Base-by-base conservation (phyloP, 768 basidiomycete species). In the Trametes gibbosa region DNA sequence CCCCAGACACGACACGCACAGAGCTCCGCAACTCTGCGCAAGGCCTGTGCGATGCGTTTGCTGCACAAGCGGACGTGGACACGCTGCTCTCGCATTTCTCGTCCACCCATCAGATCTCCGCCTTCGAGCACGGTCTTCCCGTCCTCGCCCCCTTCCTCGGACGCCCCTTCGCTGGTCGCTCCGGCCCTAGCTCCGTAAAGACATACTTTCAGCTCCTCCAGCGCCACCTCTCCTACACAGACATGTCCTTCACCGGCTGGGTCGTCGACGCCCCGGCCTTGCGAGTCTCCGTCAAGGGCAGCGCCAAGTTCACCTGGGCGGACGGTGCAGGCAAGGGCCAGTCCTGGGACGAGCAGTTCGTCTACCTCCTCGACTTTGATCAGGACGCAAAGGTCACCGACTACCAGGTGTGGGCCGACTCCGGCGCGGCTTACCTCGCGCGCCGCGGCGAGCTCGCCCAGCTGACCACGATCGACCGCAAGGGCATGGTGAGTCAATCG, bases 341-440 rank as follows among this genome's bases (percentile, higher is more conserved):
- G 66, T 76, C 75, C 48, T 87, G 86, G 86, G 71, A 82, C 25
- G 86, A 87, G 73, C 77, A 74, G 16, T 88, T 87, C 64, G 71
- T 75, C 9, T 86, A 86, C 63, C 74, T 80, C 17, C 69, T 87
- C 61, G 82, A 83, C 67, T 86, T 86, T 66, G 85, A 86, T 54
- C 75, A 81, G 23, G 76, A 79, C 27, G 66, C 71, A 54, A 86
- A 81, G 69, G 73, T 88, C n/a, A 74, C 74, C 23, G 73, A 77
- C 42, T 86, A 85, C 75, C 81, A 87, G 65, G 77, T 87, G 2
- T 88, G 86, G 85, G 84, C 83, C 12, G 86, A 88, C 69, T 82
- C 85, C 7, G 85, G 84, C 12, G 81, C 85, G 5, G 79, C 83
- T 10, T 85, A 84, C 69, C 75, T 87, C 14, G 85, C 84, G 5